Base-by-base conservation (phyloP, 306 rosid species). In the Delonix regia region DNA sequence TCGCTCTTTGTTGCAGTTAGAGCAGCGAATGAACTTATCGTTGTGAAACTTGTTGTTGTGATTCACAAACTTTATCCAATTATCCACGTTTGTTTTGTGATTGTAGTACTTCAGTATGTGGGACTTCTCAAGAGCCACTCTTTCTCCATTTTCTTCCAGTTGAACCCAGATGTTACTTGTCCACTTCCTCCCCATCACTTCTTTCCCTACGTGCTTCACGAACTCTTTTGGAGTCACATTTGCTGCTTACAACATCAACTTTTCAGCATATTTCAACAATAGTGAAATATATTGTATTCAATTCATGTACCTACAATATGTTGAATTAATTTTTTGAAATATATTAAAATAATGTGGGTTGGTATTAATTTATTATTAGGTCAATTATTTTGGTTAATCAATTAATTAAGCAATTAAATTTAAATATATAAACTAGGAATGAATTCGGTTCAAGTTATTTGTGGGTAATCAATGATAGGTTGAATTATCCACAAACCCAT, bases 131-230 rank as follows among this genome's bases (percentile, higher is more conserved):
- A 88, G 53, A 0, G 86, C 74, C 3, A 85, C 77, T n/a, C 78
- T 90, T 3, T 19, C 27, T 1, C 38, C 53, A 12, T 36, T 6
- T 0, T 1, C 39, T 36, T 85, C 24, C 0, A 24, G 15, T 0
- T 62, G 61, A 1, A 88, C 86, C 93, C 91, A 88, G 0, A 88
- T 85, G 64, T 73, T 75, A 28, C 38, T 82, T 28, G 78, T 82
- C 91, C 90, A 88, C 11, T 69, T 77, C 49, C 63, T 79, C 7
- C 6, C 6, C 5, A 4, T 36, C 39, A 36, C 9, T 48, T 48
- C 53, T 48, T 48, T 47, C 2, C 27, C 36, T 4, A 80, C 67
- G 71, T 88, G 89, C 41, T 74, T 85, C 83, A 83, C 87, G 62
- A 85, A 90, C 3, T 57, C 82, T 2, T 63, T 69, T 0, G 76